Percentiles rank a stretch among this genome's conserved stretches.
Evolutionary conservation across 2,329 filamentous ascomycete species (phyloP).

Genomic region (Nemania abortiva): DNA sequence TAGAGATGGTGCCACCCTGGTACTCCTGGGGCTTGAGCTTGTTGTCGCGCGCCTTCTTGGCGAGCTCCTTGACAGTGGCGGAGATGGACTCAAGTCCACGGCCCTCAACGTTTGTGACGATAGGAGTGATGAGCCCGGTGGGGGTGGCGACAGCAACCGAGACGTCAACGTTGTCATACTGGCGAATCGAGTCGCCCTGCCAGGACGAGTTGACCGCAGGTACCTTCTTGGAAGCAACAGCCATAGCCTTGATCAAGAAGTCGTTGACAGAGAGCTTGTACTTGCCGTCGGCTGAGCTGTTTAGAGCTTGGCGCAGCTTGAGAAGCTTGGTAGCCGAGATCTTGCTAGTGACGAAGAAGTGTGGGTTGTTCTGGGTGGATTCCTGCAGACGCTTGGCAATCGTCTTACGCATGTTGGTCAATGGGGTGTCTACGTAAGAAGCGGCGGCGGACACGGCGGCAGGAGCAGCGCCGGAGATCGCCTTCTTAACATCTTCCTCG

Average conservation of each 20-base stretch:
- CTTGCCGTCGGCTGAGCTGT: slow-evolving; percentile 86
- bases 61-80: slow-evolving; percentile 90
- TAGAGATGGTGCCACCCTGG: slow-evolving; percentile 98
- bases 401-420: slow-evolving; percentile 96
- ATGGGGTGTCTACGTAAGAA: slow-evolving; percentile 84
- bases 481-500: slow-evolving; percentile 93
- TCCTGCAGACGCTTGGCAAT: slow-evolving; percentile 92
- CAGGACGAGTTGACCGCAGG: slow-evolving; percentile 96
- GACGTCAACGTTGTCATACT: slow-evolving; percentile 93
- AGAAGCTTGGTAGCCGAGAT: slow-evolving; percentile 95
- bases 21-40: slow-evolving; percentile 99
- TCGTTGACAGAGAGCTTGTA: slow-evolving; percentile 99
- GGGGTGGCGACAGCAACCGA: slow-evolving; percentile 96
- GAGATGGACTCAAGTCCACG: slow-evolving; percentile 93
- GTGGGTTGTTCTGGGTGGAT: slow-evolving; percentile 93
- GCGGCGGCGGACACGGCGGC: slow-evolving; percentile 67
- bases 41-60: slow-evolving; percentile 93
- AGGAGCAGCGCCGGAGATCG: slow-evolving; percentile 71
- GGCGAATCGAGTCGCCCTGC: slow-evolving; percentile 89
- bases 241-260: slow-evolving; percentile 97
- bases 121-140: slow-evolving; percentile 94
- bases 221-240: slow-evolving; percentile 89
- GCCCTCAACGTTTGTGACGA: slow-evolving; percentile 88
- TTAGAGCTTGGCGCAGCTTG: slow-evolving; percentile 94
- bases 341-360: slow-evolving; percentile 94